A percentile compares a stretch with the other conserved stretches of the same genome.
phyloP scores from a whole-genome alignment of 331 rosid species.

The Cydonia oblonga region DNA sequence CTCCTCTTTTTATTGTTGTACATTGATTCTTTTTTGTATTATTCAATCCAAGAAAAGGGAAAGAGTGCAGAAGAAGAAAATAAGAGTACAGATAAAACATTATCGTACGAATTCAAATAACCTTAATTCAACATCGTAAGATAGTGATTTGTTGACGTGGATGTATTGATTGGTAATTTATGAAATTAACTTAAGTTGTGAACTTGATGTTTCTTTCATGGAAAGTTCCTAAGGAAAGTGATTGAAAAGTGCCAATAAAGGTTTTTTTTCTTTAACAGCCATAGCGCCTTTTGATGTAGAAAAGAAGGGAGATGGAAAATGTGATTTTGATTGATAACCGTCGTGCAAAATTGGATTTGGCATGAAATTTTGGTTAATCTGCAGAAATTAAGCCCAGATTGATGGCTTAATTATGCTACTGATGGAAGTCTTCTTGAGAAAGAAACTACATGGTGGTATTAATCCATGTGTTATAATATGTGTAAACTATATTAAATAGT shows the following conservation, averaged over 20 bases:
- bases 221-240: not conserved
- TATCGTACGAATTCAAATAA: not conserved
- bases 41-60: too few relatives aligned
- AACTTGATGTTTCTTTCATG: constrained; percentile 7
- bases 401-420: not conserved
- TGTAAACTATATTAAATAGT: too few relatives aligned
- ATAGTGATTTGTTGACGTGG: not conserved
- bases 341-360: not conserved
- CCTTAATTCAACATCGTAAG: not conserved
- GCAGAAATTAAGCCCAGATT: not conserved
- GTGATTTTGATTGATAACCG: not conserved
- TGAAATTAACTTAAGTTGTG: not conserved
- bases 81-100: too few relatives aligned
- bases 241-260: not conserved
- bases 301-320: not conserved
- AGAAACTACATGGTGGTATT: not conserved
- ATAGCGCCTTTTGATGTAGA: not conserved
- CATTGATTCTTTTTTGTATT: not conserved
- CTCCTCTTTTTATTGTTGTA: not conserved
- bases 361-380: not conserved
- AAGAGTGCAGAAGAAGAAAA: not conserved
- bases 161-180: not conserved
- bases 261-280: not conserved
- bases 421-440: not conserved
- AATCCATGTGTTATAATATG: too few relatives aligned